Conservation (phyloP, 2,329 filamentous ascomycete genomes). For the Aureobasidium sp. region DNA sequence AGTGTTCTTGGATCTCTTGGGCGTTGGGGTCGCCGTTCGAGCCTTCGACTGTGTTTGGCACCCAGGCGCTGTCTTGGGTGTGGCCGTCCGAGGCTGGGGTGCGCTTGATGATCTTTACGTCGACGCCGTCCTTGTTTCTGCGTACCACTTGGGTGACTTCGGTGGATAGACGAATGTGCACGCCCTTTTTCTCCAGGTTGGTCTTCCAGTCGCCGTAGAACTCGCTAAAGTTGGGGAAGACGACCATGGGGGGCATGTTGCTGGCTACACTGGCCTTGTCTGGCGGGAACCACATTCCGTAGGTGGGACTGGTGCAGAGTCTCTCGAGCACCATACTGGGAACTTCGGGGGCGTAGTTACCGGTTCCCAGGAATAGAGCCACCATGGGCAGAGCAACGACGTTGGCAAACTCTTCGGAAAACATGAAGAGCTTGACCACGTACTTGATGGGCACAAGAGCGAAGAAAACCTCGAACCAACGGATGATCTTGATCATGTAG, state of each 20-base stretch:
- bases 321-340: slow-evolving; percentile 58
- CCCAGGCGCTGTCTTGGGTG: slow-evolving; percentile 41
- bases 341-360: slow-evolving; percentile 67
- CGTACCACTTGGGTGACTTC: slow-evolving; percentile 49
- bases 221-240: slow-evolving; percentile 55
- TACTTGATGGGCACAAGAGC: slow-evolving; percentile 56
- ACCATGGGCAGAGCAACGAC: slow-evolving; percentile 65
- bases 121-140: slow-evolving; percentile 46
- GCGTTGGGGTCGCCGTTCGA: slow-evolving; percentile 36
- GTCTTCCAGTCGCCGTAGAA: slow-evolving; percentile 57
- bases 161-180: slow-evolving; percentile 50
- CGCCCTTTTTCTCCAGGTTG: slow-evolving; percentile 48
- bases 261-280: slow-evolving; percentile 42
- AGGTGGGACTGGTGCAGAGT: slow-evolving; percentile 47
- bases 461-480: slow-evolving; percentile 54
- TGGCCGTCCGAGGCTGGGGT: slow-evolving; percentile 37
- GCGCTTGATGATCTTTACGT: slow-evolving; percentile 41
- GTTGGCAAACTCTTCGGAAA: slow-evolving; percentile 63
- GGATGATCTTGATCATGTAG: slow-evolving; percentile 49
- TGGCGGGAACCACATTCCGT: slow-evolving; percentile 53
- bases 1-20: slow-evolving; percentile 43
- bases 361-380: slow-evolving; percentile 66
- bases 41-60: slow-evolving; percentile 28
- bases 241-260: slow-evolving; percentile 52
- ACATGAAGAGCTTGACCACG: slow-evolving; percentile 61